Evolutionary conservation across 2,329 filamentous ascomycete species (phyloP).

Genomic region (Aspergillus sp.): DNA sequence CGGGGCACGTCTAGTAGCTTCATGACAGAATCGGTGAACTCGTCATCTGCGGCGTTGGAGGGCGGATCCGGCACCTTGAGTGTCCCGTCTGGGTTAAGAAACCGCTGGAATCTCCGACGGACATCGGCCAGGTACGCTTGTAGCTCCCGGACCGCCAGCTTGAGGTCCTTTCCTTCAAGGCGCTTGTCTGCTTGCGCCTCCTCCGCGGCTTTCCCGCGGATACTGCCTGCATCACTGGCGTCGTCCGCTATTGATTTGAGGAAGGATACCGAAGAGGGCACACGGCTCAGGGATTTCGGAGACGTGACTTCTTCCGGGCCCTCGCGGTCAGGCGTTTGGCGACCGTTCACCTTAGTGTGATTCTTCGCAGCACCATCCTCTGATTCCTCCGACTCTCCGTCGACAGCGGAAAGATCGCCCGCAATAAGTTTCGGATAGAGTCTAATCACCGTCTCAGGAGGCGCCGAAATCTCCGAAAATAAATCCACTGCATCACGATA

Average conservation of each 20-base stretch:
- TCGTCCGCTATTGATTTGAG: slow-evolving; percentile 30
- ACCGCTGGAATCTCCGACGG: slow-evolving; percentile 55
- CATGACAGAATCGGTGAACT: slow-evolving; percentile 38
- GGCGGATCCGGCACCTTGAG: slow-evolving; percentile 29
- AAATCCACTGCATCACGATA: slow-evolving; percentile 82
- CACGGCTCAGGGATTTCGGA: slow-evolving; percentile 21
- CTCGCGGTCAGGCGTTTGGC: slow-evolving; percentile 19
- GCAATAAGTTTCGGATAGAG: slow-evolving; percentile 79
- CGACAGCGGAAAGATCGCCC: slow-evolving; percentile 63
- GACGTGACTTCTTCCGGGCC: slow-evolving; percentile 18
- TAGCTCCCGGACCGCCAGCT: slow-evolving; percentile 69
- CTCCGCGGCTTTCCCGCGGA: slow-evolving; percentile 26
- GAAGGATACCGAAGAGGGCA: slow-evolving; percentile 32
- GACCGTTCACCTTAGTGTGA: slow-evolving; percentile 19
- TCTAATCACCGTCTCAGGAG: slow-evolving; percentile 77
- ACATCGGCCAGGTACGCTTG: slow-evolving; percentile 84
- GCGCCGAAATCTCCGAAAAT: slow-evolving; percentile 82
- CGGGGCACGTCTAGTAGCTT: slow-evolving; percentile 41
- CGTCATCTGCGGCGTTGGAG: slow-evolving; percentile 27
- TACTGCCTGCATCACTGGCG: slow-evolving; percentile 32
- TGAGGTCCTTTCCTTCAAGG: slow-evolving; percentile 71
- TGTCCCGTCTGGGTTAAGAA: slow-evolving; percentile 51
- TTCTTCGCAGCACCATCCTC: slow-evolving; percentile 18
- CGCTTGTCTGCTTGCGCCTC: slow-evolving; percentile 20
- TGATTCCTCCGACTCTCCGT: slow-evolving; percentile 39